These are phyloP conservation scores for Skeletonema menzelii DNA, from an alignment of 108 stramenopile genomes.

Conservation along the genomic window DNA sequence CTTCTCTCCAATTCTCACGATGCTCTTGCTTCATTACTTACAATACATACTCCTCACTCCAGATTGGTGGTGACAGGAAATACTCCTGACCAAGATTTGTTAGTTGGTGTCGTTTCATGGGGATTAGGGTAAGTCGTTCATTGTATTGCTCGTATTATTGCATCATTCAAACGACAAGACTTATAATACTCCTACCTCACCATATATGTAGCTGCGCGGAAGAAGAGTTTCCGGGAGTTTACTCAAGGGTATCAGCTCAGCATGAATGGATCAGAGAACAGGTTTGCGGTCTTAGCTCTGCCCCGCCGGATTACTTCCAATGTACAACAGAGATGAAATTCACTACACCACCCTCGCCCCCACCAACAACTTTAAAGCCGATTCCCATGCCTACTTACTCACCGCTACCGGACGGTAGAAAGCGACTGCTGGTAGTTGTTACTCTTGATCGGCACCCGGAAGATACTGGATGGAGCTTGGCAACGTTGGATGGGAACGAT, in stretches of 20 bases:
- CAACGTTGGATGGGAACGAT: constrained; percentile 22
- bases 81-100: constrained; percentile 30
- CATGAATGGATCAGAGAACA: constrained; percentile 52
- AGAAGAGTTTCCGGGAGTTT: constrained; percentile 55
- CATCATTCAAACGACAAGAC: not conserved
- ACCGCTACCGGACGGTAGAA: constrained; percentile 36
- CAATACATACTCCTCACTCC: not conserved
- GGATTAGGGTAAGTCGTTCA: constrained; percentile 17
- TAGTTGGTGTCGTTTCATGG: constrained; percentile 50
- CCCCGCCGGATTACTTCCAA: constrained; percentile 51
- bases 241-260: constrained; percentile 44
- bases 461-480: constrained; percentile 35
- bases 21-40: not conserved
- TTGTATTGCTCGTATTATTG: not conserved
- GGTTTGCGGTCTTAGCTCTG: constrained; percentile 47
- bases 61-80: constrained; percentile 21
- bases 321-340: constrained; percentile 18
- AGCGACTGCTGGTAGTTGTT: constrained; percentile 26
- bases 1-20: too few species aligned
- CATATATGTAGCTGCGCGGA: constrained; percentile 21
- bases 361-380: not conserved
- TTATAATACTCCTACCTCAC: not conserved
- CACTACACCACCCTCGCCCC: not conserved
- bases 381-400: constrained; percentile 20
- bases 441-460: constrained; percentile 20